Evolutionary conservation across 306 rosid species (phyloP).

Genomic region (Urtica urens): DNA sequence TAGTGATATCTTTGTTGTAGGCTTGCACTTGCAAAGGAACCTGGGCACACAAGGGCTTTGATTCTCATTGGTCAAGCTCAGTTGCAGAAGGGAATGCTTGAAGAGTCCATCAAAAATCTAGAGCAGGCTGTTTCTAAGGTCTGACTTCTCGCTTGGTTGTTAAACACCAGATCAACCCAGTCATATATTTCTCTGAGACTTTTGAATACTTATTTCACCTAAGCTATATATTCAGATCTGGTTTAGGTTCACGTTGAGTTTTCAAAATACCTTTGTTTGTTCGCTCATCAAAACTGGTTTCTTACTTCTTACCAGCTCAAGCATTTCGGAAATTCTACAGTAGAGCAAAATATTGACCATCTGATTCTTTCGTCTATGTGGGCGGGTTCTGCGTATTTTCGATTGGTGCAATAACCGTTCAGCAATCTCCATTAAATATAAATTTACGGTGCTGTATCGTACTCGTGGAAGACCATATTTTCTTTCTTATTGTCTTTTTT

Average conservation of each 20-base stretch:
- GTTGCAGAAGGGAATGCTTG: constrained; percentile 44
- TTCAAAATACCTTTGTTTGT: constrained; percentile 7
- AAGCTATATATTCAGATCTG: constrained; percentile 1
- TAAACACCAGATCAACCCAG: too few species aligned
- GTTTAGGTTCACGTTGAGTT: constrained; percentile 2
- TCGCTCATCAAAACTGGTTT: constrained; percentile 14
- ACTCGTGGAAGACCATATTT: too few species aligned
- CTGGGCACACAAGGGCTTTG: constrained; percentile 56
- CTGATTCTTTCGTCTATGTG: constrained; percentile 78
- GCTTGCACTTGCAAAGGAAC: constrained; percentile 76
- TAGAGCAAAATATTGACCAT: constrained; percentile 51
- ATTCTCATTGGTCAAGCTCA: constrained; percentile 70
- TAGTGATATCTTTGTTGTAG: constrained; percentile 26
- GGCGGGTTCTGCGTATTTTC: constrained; percentile 71
- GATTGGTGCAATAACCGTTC: constrained; percentile 40
- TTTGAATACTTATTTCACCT: not conserved
- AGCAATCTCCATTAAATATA: not conserved
- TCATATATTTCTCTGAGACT: too few species aligned
- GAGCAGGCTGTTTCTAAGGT: constrained; percentile 75
- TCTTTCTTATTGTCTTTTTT: not conserved
- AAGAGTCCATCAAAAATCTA: constrained; percentile 51
- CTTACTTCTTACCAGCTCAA: constrained; percentile 40
- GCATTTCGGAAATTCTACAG: constrained; percentile 41
- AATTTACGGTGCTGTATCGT: not conserved
- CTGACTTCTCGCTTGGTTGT: too few species aligned